Conservation (phyloP, 2,329 filamentous ascomycete species). For the Penicillium sp. region DNA sequence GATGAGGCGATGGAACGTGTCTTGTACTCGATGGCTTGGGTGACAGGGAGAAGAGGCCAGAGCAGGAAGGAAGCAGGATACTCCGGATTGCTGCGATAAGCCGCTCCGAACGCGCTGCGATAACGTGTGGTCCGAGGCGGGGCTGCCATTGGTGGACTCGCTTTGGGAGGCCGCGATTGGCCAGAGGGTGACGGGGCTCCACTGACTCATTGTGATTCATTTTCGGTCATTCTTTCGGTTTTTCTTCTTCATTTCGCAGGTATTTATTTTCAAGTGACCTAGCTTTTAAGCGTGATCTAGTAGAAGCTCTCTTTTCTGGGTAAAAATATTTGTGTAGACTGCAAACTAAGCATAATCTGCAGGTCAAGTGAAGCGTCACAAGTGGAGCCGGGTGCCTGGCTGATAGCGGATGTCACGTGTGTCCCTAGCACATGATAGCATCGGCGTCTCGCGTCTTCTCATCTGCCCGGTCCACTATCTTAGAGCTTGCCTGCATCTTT, state of each 20-base stretch:
- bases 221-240: not conserved
- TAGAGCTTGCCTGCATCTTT: not conserved
- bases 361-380: not conserved
- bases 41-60: not conserved
- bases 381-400: not conserved
- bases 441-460: not conserved
- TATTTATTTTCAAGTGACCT: not conserved
- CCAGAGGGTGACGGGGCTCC: not conserved
- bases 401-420: not conserved
- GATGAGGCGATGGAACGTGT: not conserved
- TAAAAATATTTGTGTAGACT: too few species aligned
- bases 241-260: not conserved
- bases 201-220: slow-evolving; percentile 14
- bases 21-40: not conserved
- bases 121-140: slow-evolving; percentile 2
- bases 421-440: not conserved
- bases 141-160: slow-evolving; percentile 1
- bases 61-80: not conserved
- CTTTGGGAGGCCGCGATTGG: slow-evolving; percentile 1
- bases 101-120: not conserved
- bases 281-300: too few species aligned
- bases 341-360: too few species aligned
- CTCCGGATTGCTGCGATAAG: slow-evolving; percentile 2
- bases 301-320: too few species aligned
- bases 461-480: not conserved